phyloP scores from a whole-genome alignment of 306 rosid species.

The Prunus davidiana region DNA sequence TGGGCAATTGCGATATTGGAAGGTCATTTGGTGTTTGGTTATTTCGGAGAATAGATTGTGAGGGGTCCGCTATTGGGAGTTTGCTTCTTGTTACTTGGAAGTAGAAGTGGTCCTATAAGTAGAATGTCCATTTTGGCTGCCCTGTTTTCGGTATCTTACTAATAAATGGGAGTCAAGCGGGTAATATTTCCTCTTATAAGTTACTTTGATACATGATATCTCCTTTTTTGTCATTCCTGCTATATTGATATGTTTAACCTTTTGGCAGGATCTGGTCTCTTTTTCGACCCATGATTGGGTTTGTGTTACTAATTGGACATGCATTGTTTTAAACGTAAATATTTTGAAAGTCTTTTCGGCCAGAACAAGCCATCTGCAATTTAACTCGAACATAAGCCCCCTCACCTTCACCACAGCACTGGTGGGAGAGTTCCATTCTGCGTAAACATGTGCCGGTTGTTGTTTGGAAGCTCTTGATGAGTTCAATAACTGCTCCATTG shows the following conservation, averaged over 20 bases:
- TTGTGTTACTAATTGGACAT: conserved; percentile 77
- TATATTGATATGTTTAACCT: conserved; percentile 71
- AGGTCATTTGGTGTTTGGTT: conserved; percentile 44
- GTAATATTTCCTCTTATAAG: conserved; percentile 52
- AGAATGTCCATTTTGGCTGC: conserved; percentile 56
- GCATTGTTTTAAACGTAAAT: conserved; percentile 60
- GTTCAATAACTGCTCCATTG: conserved; percentile 29
- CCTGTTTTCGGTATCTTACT: conserved; percentile 56
- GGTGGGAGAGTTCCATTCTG: conserved; percentile 30
- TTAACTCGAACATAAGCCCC: conserved; percentile 24
- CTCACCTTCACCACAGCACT: conserved; percentile 27
- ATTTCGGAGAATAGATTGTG: conserved; percentile 41
- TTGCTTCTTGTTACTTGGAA: conserved; percentile 47
- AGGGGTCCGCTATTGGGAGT: conserved; percentile 47
- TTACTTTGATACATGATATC: conserved; percentile 33
- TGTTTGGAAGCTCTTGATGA: conserved; percentile 42
- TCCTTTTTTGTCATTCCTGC: conserved; percentile 36
- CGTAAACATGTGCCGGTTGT: conserved; percentile 30
- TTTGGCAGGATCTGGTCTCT: conserved; percentile 96
- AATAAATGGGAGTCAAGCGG: conserved; percentile 61
- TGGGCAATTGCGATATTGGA: conserved; percentile 38
- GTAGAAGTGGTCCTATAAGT: conserved; percentile 40
- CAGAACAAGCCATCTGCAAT: conserved; percentile 41
- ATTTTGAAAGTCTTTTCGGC: conserved; percentile 41
- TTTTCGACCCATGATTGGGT: conserved; percentile 79